Evolutionary conservation across 2,329 filamentous ascomycete genomes (phyloP), one percentile per base, ranked within the genome.

Genomic region (Botrytis sinoallii): DNA sequence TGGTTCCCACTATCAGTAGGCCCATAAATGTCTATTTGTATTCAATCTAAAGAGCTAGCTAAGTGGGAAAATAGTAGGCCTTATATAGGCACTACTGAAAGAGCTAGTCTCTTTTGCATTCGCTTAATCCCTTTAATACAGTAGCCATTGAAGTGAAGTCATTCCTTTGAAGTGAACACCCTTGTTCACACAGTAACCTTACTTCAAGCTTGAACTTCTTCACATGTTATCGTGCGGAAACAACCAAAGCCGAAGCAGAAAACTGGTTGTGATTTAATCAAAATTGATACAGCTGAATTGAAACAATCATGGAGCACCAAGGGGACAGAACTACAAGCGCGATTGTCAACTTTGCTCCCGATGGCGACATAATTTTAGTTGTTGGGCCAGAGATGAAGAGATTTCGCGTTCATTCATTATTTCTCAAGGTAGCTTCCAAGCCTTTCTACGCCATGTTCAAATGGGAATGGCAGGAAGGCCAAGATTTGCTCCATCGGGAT

Each of bases 301-400:
- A 8, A 7, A 32, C 29, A 16, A 52, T 35, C 14, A 71, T 71
- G 69, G 69, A 64, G 29, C 57, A 63, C 38, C 35, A 25, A 38
- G 63, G 18, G 48, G 69, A 35, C 16, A 14, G 63, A 1, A 64
- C 9, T 6, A 20, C 55, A 44, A 71, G 18, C 57, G 3, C 7
- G 2, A n/a, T 71, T 63, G 16, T 71, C 57, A 70, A 75, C 4
- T 75, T 77, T 61, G 73, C 71, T 64, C 1, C 64, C 57, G 73
- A 76, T 69, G 75, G 75, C 57, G 75, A 77, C 40, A 59, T 75
- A 46, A 75, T 76, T 55, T 57, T 77, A 35, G 69, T 75, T 73
- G 70, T 76, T 66, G 75, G 75, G 32, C 71, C 73, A 10, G 75
- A 74, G 61, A 68, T 72, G 55, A 66, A 57, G 69, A 73, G 66